Base-by-base conservation (phyloP, 2,329 filamentous ascomycete genomes). In the Nannizziopsis arthrosporioides region DNA sequence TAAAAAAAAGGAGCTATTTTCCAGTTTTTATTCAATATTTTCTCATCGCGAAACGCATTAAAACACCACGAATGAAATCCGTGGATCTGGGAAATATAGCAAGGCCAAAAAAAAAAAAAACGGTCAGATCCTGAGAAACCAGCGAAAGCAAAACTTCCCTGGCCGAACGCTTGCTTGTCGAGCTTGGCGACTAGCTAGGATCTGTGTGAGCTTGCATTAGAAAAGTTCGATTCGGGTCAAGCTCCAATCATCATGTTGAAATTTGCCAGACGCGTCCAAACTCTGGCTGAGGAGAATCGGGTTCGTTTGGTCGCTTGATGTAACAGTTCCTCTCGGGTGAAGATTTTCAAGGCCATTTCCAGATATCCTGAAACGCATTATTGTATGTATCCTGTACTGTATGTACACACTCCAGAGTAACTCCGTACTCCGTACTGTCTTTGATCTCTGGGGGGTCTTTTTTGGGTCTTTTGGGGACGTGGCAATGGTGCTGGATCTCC, bases 181-280 rank as follows among this genome's bases (percentile, higher is more conserved):
- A 7, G 9, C 42, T 35, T 35, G 30, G 42, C 42, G 18, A 15
- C 42, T 5, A 18, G 32, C 42, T 5, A 18, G 32, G 17, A 27
- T 22, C 18, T 22, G 31, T 44, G 41, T 37, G 42, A 44, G 35
- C 41, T 44, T 44, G 32, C 42, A 36, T 36, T 44, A 31, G 36
- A 7, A 44, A 37, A 9, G 15, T 37, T 27, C 42, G 36, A 27
- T 27, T 37, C 10, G 42, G 42, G 10, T 12, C 17, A 37, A 12
- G 17, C 32, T 37, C 31, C 34, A 37, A 30, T 44, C 32, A 30
- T 3, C 14, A 15, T 3, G 10, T 43, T 14, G 41, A 43, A 43
- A 3, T 30, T 43, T 43, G 41, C 41, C n/a, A 11, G 41, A 35
- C 32, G 18, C 14, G 12, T 11, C 8, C 42, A 27, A 44, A 36